phyloP scores from a whole-genome alignment of 495 filamentous ascomycete species.

The Tuber magnatum region DNA sequence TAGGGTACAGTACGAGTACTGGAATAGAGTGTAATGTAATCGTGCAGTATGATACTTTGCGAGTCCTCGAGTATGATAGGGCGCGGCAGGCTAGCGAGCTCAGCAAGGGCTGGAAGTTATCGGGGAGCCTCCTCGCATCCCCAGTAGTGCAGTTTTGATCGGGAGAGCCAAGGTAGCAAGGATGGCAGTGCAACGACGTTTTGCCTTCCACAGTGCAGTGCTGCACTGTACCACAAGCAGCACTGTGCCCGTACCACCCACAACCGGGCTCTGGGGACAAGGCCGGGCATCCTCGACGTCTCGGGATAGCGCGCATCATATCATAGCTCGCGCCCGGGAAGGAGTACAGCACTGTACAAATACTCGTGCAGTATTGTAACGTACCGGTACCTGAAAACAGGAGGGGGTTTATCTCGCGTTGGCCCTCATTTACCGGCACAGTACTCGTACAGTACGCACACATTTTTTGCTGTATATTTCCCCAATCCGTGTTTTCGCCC shows the following conservation, averaged over 20 bases:
- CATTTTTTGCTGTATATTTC: neutral
- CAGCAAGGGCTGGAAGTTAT: neutral
- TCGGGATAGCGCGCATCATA: neutral
- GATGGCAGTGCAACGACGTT: neutral
- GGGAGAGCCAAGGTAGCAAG: neutral
- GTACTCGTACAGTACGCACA: too few relatives aligned
- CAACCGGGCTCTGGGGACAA: neutral
- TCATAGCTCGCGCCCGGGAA: too few relatives aligned
- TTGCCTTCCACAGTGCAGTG: neutral
- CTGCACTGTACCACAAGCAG: too few relatives aligned
- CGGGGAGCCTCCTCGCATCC: neutral
- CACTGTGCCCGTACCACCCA: neutral
- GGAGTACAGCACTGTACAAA: too few relatives aligned
- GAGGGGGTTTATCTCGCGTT: neutral
- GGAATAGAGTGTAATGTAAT: too few relatives aligned
- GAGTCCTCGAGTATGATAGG: too few relatives aligned
- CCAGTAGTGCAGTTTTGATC: neutral
- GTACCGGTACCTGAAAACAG: neutral
- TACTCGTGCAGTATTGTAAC: too few relatives aligned
- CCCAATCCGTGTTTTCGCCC: neutral
- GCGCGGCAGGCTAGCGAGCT: neutral
- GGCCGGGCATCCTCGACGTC: neutral
- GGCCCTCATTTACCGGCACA: neutral
- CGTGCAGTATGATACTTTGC: too few relatives aligned
- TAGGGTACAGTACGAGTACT: too few relatives aligned